Evolutionary conservation across 805 yeast genomes (phyloP).

Genomic region (Candida insectorum): DNA sequence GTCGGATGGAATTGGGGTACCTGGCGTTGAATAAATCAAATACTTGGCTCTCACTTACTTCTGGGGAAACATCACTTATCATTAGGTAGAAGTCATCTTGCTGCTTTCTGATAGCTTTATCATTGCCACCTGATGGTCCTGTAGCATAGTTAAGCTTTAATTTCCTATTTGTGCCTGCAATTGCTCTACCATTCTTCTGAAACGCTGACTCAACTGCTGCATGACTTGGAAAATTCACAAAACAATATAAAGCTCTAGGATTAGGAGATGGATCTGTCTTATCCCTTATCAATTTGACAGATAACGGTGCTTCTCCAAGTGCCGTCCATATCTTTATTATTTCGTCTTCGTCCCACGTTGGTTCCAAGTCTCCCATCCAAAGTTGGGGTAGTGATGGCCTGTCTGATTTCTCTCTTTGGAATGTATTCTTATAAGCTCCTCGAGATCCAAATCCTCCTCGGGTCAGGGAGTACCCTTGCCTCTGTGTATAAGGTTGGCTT

Average conservation of each 20-base stretch:
- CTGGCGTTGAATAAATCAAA: slow-evolving; percentile 63
- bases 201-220: slow-evolving; percentile 66
- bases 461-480: too few species aligned
- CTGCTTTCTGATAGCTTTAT: slow-evolving; percentile 2
- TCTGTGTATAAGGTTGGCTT: neutral
- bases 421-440: neutral
- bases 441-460: slow-evolving; percentile 2
- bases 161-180: slow-evolving; percentile 61
- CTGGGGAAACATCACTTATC: slow-evolving; percentile 80
- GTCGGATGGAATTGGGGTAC: slow-evolving; percentile 65
- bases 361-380: slow-evolving; percentile 93
- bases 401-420: slow-evolving; percentile 3
- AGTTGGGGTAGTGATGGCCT: slow-evolving; percentile 34
- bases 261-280: slow-evolving; percentile 42
- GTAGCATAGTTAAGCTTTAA: slow-evolving; percentile 83
- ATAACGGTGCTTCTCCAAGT: slow-evolving; percentile 58
- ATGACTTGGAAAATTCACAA: slow-evolving; percentile 65
- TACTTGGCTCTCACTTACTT: slow-evolving; percentile 63
- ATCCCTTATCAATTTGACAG: slow-evolving; percentile 71
- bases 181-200: slow-evolving; percentile 59
- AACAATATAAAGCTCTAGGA: slow-evolving; percentile 55
- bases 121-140: slow-evolving; percentile 23
- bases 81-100: slow-evolving; percentile 53
- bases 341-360: slow-evolving; percentile 72
- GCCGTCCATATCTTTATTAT: slow-evolving; percentile 67